These are phyloP conservation scores for Flaveria linearis DNA, from an alignment of 129 eudicot genomes.

Conservation along the genomic window DNA sequence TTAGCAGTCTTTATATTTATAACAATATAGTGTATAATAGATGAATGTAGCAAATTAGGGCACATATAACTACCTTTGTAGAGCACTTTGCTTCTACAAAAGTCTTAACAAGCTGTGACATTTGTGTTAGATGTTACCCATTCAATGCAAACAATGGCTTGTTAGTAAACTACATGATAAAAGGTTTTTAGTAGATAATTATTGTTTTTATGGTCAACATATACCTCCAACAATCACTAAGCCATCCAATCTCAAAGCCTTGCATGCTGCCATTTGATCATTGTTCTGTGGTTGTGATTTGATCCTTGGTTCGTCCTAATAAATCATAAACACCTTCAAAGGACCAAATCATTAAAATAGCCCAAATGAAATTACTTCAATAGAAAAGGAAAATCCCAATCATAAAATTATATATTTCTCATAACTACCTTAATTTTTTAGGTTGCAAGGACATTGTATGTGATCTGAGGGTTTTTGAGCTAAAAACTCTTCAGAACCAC, in stretches of 20 bases:
- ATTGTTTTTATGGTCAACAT: background rate
- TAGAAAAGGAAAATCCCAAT: too few species aligned
- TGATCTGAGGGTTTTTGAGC: constrained; percentile 37
- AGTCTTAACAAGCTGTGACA: constrained; percentile 94
- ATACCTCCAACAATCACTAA: constrained; percentile 90
- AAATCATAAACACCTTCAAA: constrained; percentile 87
- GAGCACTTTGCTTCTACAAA: constrained; percentile 83
- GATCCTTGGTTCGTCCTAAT: constrained; percentile 90
- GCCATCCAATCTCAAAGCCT: constrained; percentile 74
- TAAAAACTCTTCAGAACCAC: constrained; percentile 93
- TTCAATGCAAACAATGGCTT: constrained; percentile 24
- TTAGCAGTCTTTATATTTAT: too few species aligned
- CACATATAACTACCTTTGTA: constrained; percentile 52
- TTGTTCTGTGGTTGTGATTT: constrained; percentile 86
- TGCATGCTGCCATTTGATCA: constrained; percentile 78
- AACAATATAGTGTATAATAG: too few species aligned
- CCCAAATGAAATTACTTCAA: too few species aligned
- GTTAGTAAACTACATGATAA: too few species aligned
- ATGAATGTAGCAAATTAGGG: too few species aligned
- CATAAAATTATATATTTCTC: too few species aligned
- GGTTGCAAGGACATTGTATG: too few species aligned
- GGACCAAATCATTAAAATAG: background rate
- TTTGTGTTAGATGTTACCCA: constrained; percentile 93
- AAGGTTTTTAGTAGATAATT: background rate
- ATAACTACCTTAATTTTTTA: too few species aligned